These are phyloP conservation scores for Nitzschia sp. DNA, from an alignment of 108 stramenopile species.

Conservation along the genomic window DNA sequence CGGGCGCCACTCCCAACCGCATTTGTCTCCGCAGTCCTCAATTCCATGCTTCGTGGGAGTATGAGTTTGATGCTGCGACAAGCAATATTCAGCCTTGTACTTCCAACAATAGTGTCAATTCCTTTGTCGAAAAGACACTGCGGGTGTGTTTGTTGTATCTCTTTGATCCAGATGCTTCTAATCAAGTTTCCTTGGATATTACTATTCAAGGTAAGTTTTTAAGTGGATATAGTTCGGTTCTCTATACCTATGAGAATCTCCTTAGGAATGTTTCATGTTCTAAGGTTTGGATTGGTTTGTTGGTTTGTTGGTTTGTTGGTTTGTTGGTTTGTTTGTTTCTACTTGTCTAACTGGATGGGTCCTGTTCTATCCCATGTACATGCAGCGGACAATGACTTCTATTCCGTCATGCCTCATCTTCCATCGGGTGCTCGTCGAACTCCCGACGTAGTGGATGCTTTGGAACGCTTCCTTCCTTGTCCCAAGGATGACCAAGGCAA, in stretches of 20 bases:
- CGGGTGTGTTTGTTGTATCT: conserved; percentile 66
- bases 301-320: too few relatives aligned
- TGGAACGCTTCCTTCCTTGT: conserved; percentile 81
- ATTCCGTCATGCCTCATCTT: conserved; percentile 79
- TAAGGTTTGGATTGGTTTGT: too few relatives aligned
- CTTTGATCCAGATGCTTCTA: neutral
- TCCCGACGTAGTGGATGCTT: conserved; percentile 50
- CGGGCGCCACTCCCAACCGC: conserved; percentile 3
- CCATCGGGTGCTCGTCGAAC: conserved; percentile 51
- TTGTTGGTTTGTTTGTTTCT: too few relatives aligned
- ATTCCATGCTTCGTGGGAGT: conserved; percentile 52
- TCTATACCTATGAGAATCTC: too few relatives aligned
- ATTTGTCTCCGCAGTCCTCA: conserved; percentile 73
- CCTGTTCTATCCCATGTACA: too few relatives aligned
- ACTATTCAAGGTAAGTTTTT: conserved; percentile 42
- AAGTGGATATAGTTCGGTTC: too few relatives aligned
- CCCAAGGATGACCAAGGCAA: conserved; percentile 54
- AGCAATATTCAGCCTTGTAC: conserved; percentile 19
- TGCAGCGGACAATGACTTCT: conserved; percentile 97
- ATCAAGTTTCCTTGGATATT: conserved; percentile 46
- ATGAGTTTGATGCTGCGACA: conserved; percentile 21
- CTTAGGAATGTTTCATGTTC: too few relatives aligned
- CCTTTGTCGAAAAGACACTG: conserved; percentile 83
- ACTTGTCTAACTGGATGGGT: too few relatives aligned
- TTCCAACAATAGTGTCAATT: conserved; percentile 47